Conservation (phyloP, 768 basidiomycete species). For the Collybia sordida region DNA sequence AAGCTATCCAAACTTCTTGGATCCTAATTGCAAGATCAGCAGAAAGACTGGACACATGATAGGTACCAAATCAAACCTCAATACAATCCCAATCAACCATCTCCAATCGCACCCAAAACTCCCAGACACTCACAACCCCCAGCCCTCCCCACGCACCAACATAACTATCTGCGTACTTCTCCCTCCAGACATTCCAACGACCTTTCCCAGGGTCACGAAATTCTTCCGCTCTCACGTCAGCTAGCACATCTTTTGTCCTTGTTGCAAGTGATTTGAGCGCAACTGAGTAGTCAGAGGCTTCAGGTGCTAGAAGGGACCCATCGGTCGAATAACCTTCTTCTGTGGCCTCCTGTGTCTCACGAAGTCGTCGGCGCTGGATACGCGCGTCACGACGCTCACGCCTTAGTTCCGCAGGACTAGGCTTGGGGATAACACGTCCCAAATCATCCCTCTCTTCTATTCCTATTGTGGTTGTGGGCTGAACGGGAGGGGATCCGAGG, state of each 20-base stretch:
- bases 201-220: constrained; percentile 81
- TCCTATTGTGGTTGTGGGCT: constrained; percentile 21
- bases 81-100: constrained; percentile 87
- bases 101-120: constrained; percentile 91
- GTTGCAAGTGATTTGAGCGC: constrained; percentile 57
- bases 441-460: constrained; percentile 60
- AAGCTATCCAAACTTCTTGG: constrained; percentile 70
- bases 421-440: constrained; percentile 48
- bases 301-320: constrained; percentile 63
- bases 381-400: constrained; percentile 63
- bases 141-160: constrained; percentile 89
- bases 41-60: neutral
- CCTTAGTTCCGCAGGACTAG: constrained; percentile 43
- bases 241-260: constrained; percentile 58
- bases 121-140: constrained; percentile 87
- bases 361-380: constrained; percentile 48
- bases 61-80: constrained; percentile 46
- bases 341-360: constrained; percentile 29
- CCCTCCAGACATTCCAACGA: constrained; percentile 67
- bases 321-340: constrained; percentile 88
- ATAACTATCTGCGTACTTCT: constrained; percentile 78
- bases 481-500: constrained; percentile 50
- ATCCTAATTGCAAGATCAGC: constrained; percentile 35
- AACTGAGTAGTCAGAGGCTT: constrained; percentile 64
- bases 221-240: constrained; percentile 82